A percentile compares a stretch with the other conserved stretches of the same genome.
These are phyloP conservation scores for Penicillium cosmopolitanum DNA, from an alignment of 495 filamentous ascomycete species.

Conservation along the genomic window DNA sequence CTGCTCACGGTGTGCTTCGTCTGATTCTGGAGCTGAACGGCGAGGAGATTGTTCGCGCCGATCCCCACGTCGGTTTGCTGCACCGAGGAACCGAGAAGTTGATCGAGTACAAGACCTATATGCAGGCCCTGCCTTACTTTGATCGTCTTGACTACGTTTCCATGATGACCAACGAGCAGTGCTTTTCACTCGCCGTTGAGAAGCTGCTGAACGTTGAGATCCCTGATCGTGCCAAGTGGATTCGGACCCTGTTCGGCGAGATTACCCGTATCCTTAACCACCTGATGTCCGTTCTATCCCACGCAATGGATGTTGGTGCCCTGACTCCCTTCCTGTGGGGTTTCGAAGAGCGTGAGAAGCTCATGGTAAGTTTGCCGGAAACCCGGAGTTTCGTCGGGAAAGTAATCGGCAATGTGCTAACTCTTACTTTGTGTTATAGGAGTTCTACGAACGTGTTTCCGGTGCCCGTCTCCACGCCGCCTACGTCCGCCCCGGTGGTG, in stretches of 20 bases:
- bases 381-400: constrained; percentile 2
- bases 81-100: constrained; percentile 99
- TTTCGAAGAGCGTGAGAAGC: constrained; percentile 99
- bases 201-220: constrained; percentile 98
- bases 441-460: constrained; percentile 99
- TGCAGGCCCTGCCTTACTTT: constrained; percentile 98
- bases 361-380: constrained; percentile 73
- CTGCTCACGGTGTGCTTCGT: constrained; percentile 96
- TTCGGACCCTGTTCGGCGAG: constrained; percentile 94
- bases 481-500: constrained; percentile 97
- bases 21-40: constrained; percentile 97
- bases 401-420: constrained; percentile 13
- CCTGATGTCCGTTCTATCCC: constrained; percentile 95
- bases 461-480: constrained; percentile 97
- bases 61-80: constrained; percentile 95
- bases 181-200: constrained; percentile 91
- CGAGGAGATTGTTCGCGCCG: constrained; percentile 94
- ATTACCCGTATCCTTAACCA: constrained; percentile 96
- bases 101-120: constrained; percentile 99
- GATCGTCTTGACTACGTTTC: constrained; percentile 98
- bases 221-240: constrained; percentile 94
- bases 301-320: constrained; percentile 99
- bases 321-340: constrained; percentile 99
- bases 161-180: constrained; percentile 99
- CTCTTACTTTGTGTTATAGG: constrained; percentile 52